phyloP scores from a whole-genome alignment of 805 yeast species.

The Myxozyma melibiosi region DNA sequence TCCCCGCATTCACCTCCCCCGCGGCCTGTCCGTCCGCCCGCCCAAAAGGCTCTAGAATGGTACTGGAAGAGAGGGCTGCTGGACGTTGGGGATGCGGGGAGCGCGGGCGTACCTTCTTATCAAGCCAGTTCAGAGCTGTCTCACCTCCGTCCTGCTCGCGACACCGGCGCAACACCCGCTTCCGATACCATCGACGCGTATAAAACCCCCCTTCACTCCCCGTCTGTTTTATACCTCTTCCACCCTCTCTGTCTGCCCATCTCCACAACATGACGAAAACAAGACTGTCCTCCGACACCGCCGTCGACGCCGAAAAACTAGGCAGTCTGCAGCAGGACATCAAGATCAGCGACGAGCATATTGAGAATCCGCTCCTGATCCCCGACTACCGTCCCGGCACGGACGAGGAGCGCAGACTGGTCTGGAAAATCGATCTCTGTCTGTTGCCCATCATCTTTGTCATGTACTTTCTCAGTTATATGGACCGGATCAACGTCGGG shows the following conservation, averaged over 20 bases:
- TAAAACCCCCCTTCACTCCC: no score
- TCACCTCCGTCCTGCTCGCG: no score
- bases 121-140: no score
- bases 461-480: slow-evolving; percentile 47
- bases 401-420: slow-evolving; percentile 15
- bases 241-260: background rate
- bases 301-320: slow-evolving; percentile 1
- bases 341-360: slow-evolving; percentile 6
- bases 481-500: slow-evolving; percentile 40
- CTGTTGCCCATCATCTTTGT: slow-evolving; percentile 50
- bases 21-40: no score
- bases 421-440: slow-evolving; percentile 48
- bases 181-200: no score
- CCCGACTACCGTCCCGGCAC: slow-evolving; percentile 10
- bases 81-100: no score
- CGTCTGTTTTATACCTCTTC: no score
- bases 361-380: slow-evolving; percentile 6
- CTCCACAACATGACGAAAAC: background rate
- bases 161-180: no score
- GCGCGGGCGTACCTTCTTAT: no score
- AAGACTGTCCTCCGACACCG: slow-evolving; percentile 1
- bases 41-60: no score
- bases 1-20: no score
- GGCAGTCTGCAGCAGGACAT: background rate
- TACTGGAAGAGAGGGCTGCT: no score